Conservation (phyloP, 352 stramenopile species). For the Aphanomyces invadans region DNA sequence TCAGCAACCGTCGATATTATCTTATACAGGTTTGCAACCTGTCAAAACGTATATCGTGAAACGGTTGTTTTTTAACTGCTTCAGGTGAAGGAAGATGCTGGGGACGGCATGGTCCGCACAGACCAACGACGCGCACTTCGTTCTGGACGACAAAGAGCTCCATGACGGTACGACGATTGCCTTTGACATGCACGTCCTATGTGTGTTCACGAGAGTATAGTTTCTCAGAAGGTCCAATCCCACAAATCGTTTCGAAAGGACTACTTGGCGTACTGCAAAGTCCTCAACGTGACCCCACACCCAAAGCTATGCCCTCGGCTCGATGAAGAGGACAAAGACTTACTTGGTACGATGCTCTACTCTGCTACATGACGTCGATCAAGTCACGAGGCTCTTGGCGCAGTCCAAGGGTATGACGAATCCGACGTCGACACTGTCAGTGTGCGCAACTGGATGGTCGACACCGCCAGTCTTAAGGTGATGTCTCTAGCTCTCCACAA, state of each 20-base stretch:
- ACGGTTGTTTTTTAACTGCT: too few species aligned
- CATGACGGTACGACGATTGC: neutral
- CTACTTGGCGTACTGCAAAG: constrained; percentile 49
- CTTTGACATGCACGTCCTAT: too few species aligned
- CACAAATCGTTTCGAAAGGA: constrained; percentile 43
- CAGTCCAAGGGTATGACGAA: constrained; percentile 41
- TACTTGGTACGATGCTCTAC: neutral
- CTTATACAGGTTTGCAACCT: neutral
- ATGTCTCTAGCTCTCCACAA: constrained; percentile 52
- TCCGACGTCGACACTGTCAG: constrained; percentile 47
- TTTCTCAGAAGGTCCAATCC: neutral
- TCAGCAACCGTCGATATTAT: constrained; percentile 3
- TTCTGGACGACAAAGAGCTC: constrained; percentile 13
- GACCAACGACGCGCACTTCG: constrained; percentile 35
- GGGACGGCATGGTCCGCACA: constrained; percentile 41
- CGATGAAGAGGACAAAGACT: constrained; percentile 25
- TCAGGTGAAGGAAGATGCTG: too few species aligned
- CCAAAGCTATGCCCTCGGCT: constrained; percentile 45
- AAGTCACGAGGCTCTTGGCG: neutral
- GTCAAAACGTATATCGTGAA: neutral
- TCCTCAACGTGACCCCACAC: constrained; percentile 46
- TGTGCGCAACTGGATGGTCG: constrained; percentile 60
- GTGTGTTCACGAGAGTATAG: too few species aligned
- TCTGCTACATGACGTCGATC: neutral
- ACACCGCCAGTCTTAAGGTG: constrained; percentile 42